A percentile compares a stretch with the other conserved stretches of the same genome.
These are phyloP conservation scores for Penicillium digitatum DNA, from an alignment of 2,329 filamentous ascomycete genomes.

Conservation along the genomic window DNA sequence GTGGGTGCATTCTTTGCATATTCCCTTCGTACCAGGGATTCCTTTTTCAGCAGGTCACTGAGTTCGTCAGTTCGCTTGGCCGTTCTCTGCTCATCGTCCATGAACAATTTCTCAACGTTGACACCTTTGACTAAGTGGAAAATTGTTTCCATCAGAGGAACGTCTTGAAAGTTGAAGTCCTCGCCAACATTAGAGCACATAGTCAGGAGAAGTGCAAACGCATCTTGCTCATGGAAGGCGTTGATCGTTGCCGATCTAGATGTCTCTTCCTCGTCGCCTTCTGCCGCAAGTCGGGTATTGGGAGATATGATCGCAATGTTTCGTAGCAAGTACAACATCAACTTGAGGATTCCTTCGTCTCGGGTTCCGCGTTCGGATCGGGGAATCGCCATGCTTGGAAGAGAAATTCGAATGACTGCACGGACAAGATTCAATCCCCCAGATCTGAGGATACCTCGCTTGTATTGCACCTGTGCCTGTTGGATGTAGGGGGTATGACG, in stretches of 20 bases:
- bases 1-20: conserved; percentile 76
- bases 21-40: conserved; percentile 74
- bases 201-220: conserved; percentile 78
- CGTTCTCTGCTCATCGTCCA: conserved; percentile 69
- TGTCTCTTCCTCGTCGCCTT: conserved; percentile 85
- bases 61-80: conserved; percentile 70
- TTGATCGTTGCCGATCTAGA: conserved; percentile 85
- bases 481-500: conserved; percentile 86
- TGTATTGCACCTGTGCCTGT: conserved; percentile 83
- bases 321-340: conserved; percentile 81
- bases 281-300: conserved; percentile 66
- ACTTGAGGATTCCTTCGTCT: conserved; percentile 88
- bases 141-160: conserved; percentile 82
- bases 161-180: conserved; percentile 85
- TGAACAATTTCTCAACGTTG: conserved; percentile 77
- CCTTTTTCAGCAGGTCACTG: conserved; percentile 69
- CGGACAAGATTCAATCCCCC: conserved; percentile 73
- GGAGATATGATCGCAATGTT: conserved; percentile 84
- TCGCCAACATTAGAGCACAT: conserved; percentile 90
- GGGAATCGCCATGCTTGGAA: conserved; percentile 79
- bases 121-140: conserved; percentile 92
- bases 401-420: conserved; percentile 71
- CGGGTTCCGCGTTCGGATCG: conserved; percentile 70
- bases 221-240: conserved; percentile 84
- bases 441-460: conserved; percentile 80